Evolutionary conservation across 2,329 filamentous ascomycete genomes (phyloP).

Genomic region (Teratosphaeria epicoccoides): DNA sequence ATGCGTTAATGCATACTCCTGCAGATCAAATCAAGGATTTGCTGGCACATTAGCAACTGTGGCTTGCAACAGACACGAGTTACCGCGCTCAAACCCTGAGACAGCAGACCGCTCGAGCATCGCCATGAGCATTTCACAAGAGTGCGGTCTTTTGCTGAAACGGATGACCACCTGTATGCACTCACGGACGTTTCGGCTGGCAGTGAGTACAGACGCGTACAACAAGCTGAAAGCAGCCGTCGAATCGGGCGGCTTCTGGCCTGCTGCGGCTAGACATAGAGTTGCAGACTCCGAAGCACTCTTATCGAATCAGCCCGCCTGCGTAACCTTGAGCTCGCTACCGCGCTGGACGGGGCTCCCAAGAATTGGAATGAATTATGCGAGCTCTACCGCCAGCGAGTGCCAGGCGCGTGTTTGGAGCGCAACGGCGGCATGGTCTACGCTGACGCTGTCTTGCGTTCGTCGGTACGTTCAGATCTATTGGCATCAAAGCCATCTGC

Average conservation of each 20-base stretch:
- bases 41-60: not conserved
- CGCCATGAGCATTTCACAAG: not conserved
- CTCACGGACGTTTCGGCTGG: not conserved
- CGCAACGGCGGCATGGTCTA: not conserved
- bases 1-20: constrained; percentile 1
- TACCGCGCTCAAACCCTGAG: not conserved
- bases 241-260: constrained; percentile 3
- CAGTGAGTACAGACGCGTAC: constrained; percentile 1
- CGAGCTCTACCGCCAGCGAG: constrained; percentile 4
- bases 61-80: not conserved
- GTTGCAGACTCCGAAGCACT: constrained; percentile 2
- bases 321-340: constrained; percentile 2
- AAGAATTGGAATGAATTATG: constrained; percentile 1
- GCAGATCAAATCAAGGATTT: constrained; percentile 1
- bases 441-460: not conserved
- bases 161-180: not conserved
- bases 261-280: constrained; percentile 1
- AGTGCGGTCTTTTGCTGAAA: not conserved
- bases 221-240: not conserved
- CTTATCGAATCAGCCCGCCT: not conserved
- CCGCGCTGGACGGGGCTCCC: constrained; percentile 1
- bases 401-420: constrained; percentile 1
- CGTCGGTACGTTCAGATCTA: not conserved
- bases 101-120: not conserved
- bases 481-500: not conserved